These are phyloP conservation scores for Schwanniomyces polymorphus DNA, from an alignment of 805 yeast genomes.

Conservation along the genomic window DNA sequence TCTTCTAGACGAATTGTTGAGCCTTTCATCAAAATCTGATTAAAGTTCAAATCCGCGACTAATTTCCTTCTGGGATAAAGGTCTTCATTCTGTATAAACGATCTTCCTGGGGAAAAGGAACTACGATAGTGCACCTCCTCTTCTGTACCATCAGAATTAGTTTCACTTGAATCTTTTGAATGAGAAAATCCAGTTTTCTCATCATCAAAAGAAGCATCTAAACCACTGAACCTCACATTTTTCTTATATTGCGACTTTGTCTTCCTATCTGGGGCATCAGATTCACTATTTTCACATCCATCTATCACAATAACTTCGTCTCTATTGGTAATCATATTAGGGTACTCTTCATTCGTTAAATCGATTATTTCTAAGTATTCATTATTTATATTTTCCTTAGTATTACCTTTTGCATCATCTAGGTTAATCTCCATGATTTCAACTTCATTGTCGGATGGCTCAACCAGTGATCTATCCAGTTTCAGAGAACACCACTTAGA, in stretches of 20 bases:
- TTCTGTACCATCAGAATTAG: constrained; percentile 1
- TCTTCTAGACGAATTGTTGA: constrained; percentile 5
- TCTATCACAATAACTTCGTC: constrained; percentile 22
- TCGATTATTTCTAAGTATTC: constrained; percentile 12
- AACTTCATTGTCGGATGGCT: constrained; percentile 48
- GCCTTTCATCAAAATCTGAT: constrained; percentile 24
- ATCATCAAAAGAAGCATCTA: constrained; percentile 18
- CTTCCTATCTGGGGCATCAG: not conserved
- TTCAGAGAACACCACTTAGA: constrained; percentile 44
- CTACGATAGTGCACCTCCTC: constrained; percentile 20
- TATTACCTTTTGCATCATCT: not conserved
- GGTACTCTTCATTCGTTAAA: constrained; percentile 13
- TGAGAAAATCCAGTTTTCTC: constrained; percentile 1
- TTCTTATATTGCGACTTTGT: not conserved
- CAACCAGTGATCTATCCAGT: constrained; percentile 22
- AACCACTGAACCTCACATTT: constrained; percentile 8
- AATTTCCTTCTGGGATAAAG: constrained; percentile 24
- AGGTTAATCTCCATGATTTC: constrained; percentile 28
- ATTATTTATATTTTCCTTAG: not conserved
- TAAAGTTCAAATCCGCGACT: constrained; percentile 28
- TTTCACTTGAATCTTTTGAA: not conserved
- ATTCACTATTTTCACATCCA: constrained; percentile 14
- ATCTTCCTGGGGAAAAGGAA: constrained; percentile 24
- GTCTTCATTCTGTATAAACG: constrained; percentile 21
- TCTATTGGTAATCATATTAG: constrained; percentile 1